Evolutionary conservation across 2,329 filamentous ascomycete genomes (phyloP).

Genomic region (Fusarium scirpi): DNA sequence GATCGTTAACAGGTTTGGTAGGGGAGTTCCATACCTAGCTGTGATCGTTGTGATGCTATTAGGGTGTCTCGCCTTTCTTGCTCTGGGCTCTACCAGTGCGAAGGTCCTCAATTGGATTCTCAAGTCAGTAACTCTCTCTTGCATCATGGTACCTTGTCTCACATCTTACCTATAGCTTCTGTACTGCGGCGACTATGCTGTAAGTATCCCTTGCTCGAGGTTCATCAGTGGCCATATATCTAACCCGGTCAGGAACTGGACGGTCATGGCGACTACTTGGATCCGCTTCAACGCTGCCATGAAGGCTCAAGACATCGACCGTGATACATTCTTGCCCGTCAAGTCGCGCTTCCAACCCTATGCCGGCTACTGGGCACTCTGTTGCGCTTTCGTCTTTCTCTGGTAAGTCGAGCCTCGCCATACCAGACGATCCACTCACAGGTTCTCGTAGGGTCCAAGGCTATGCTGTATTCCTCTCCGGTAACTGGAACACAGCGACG

Average conservation of each 20-base stretch:
- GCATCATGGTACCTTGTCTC: too few species aligned
- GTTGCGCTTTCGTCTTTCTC: background rate
- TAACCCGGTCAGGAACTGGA: too few species aligned
- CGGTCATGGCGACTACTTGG: background rate
- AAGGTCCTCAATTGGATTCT: background rate
- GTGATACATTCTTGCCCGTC: background rate
- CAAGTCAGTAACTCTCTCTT: too few species aligned
- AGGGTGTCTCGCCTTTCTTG: background rate
- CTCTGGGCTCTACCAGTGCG: background rate
- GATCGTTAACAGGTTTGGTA: too few species aligned
- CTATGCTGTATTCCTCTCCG: background rate
- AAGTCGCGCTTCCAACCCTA: background rate
- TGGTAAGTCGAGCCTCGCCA: background rate
- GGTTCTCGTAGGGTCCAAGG: background rate
- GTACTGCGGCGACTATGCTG: background rate
- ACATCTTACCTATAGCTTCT: too few species aligned
- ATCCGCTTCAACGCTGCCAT: constrained; percentile 1
- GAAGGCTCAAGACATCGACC: background rate
- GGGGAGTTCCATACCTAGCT: background rate
- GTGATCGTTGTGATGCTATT: background rate
- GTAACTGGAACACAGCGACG: background rate
- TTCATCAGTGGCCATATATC: too few species aligned
- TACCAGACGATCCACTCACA: too few species aligned
- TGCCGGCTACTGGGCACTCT: background rate
- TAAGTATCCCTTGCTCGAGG: too few species aligned